These are phyloP conservation scores for Saccharomycopsis vini DNA, from an alignment of 805 yeast genomes.

Conservation along the genomic window DNA sequence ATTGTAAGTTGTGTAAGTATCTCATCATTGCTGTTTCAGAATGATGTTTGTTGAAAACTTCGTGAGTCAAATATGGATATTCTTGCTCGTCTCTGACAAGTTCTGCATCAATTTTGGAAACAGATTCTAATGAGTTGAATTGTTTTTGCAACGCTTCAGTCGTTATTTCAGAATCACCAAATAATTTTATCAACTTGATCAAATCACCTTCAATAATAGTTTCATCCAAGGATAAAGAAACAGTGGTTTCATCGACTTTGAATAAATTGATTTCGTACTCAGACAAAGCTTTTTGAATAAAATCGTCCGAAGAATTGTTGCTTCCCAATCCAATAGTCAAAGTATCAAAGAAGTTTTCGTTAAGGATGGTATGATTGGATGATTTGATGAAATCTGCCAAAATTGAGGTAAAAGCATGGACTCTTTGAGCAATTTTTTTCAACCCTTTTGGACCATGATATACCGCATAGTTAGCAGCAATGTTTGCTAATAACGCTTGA, in stretches of 20 bases:
- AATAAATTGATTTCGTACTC: slow-evolving; percentile 67
- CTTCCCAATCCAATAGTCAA: slow-evolving; percentile 48
- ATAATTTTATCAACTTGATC: slow-evolving; percentile 44
- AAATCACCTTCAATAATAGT: slow-evolving; percentile 63
- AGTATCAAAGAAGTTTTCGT: slow-evolving; percentile 78
- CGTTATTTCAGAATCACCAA: slow-evolving; percentile 35
- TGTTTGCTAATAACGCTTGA: slow-evolving; percentile 91
- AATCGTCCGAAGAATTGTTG: slow-evolving; percentile 43
- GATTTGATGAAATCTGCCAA: slow-evolving; percentile 51
- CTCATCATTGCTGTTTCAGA: slow-evolving; percentile 93
- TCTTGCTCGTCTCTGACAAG: slow-evolving; percentile 23
- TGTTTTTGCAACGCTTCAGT: slow-evolving; percentile 15
- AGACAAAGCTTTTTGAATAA: slow-evolving; percentile 50
- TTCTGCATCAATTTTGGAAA: slow-evolving; percentile 17
- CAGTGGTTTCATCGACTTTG: slow-evolving; percentile 49
- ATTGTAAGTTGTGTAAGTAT: slow-evolving; percentile 76
- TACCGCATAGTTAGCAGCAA: slow-evolving; percentile 91
- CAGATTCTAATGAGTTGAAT: neutral
- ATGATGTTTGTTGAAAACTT: slow-evolving; percentile 79
- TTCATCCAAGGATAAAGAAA: slow-evolving; percentile 87
- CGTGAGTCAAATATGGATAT: slow-evolving; percentile 40
- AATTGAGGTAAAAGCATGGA: slow-evolving; percentile 62
- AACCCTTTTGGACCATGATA: slow-evolving; percentile 93
- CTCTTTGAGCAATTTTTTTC: slow-evolving; percentile 64
- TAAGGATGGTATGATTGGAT: slow-evolving; percentile 41